Evolutionary conservation across 257 asterid species (phyloP), one percentile per base, ranked within the genome.

Genomic region (Cruciata laevipes): DNA sequence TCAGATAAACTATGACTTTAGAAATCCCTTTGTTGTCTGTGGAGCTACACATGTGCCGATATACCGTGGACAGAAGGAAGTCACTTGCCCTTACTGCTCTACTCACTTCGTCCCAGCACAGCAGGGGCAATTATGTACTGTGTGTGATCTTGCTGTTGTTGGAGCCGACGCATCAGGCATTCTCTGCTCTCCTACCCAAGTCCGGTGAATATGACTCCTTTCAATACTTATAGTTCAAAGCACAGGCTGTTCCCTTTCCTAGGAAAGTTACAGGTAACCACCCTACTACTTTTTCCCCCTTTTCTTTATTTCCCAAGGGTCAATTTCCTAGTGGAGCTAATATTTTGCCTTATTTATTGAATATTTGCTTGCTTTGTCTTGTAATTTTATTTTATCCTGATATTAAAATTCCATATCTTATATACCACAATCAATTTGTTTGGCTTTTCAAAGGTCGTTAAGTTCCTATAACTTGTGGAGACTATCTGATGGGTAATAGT

Each of bases 121-220:
- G 73, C 82, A 80, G 57, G 98, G 96, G 61, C 85, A 81, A 74
- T 47, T 89, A 20, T 91, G 96, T 75, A 78, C 76, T 3, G 93
- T 91, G 40, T 91, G 98, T 65, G 88, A 85, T 67, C 88, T 91
- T 65, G 83, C 98, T 9, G 76, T 72, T 18, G 80, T 88, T 7
- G 98, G 98, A 44, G 80, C 90, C 7, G 95, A 91, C 71, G 95
- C 98, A 6, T 91, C 98, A 8, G 98, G 98, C 23, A 73, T 91
- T 71, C 84, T 85, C n/a, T 91, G 94, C 70, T 88, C 98, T 18
- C 91, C 94, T 59, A 77, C 90, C 14, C 98, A 91, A 80, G 63
- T 76, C 65, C 78, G 95, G 76, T 89, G 76, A 85, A 72, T 78
- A 52, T 27, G 13, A 57, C 25, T 56, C 56, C 59, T 68, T 38